A percentile compares a stretch with the other conserved stretches of the same genome.
These are phyloP conservation scores for Rosa rugosa DNA, from an alignment of 306 rosid species.

Conservation along the genomic window DNA sequence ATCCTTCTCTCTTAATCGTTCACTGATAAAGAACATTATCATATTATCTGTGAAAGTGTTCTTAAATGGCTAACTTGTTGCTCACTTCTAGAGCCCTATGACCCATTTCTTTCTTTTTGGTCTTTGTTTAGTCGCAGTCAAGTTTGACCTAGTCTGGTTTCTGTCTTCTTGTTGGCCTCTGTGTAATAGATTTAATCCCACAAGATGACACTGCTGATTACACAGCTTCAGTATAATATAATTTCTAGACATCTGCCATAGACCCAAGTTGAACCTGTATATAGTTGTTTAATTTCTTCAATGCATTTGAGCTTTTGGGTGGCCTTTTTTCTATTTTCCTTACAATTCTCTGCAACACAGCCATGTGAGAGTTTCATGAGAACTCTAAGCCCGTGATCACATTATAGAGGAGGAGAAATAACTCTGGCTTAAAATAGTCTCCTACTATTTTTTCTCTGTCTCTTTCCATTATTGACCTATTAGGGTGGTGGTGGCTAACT, in stretches of 20 bases:
- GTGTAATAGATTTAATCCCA: background rate
- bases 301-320: slow-evolving; percentile 43
- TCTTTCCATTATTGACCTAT: slow-evolving; percentile 9
- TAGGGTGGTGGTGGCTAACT: slow-evolving; percentile 12
- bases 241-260: slow-evolving; percentile 10
- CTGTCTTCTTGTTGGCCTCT: slow-evolving; percentile 12
- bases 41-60: background rate
- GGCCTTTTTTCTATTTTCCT: slow-evolving; percentile 1
- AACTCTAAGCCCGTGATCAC: slow-evolving; percentile 49
- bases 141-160: slow-evolving; percentile 19
- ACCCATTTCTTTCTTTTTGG: slow-evolving; percentile 26
- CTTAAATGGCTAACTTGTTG: slow-evolving; percentile 1
- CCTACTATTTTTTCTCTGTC: slow-evolving; percentile 13
- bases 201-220: slow-evolving; percentile 16
- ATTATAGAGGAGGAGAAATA: background rate
- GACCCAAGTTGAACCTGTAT: slow-evolving; percentile 30
- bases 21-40: slow-evolving; percentile 8
- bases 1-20: background rate
- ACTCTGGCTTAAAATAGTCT: slow-evolving; percentile 3
- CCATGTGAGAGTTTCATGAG: slow-evolving; percentile 41
- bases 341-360: slow-evolving; percentile 17
- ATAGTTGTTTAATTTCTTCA: slow-evolving; percentile 22
- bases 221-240: slow-evolving; percentile 5
- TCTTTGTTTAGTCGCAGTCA: slow-evolving; percentile 16
- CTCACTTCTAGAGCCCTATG: background rate